Base-by-base conservation (phyloP, 2,329 filamentous ascomycete species). In the Venturia effusa region DNA sequence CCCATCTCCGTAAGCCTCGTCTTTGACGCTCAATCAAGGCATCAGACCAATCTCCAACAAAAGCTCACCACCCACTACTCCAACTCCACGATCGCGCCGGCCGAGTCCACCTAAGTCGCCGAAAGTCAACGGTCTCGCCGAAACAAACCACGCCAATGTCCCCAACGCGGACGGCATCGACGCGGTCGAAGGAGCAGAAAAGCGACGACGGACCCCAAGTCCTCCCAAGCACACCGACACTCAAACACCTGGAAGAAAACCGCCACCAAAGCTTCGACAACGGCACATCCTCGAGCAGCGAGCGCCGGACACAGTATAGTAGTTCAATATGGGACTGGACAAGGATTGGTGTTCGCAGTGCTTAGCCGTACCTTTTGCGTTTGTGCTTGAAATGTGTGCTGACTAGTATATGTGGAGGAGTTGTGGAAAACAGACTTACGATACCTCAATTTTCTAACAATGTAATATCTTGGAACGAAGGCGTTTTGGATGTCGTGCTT, bases 81-180 rank as follows among this genome's bases (percentile, higher is more conserved):
- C 62, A 64, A 61, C 55, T 60, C 34, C 61, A 39, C 27, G 61
- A 40, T 45, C 61, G 7, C 32, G 51, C n/a, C 32, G 61, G 27
- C n/a, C 45, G 61, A 37, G 41, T n/a, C 51, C 61, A 17, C 22
- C 51, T 37, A 32, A 55, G 34, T 37, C 62, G 55, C 3, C 62
- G n/a, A 48, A 64, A 17, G 22, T 60, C 62, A 61, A 64, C 32
- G 39, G 54, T 55, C 32, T 64, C 57, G 55, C 34, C 61, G 62
- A 64, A 34, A 37, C 43, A 64, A 32, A 45, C 59, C 8, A 27
- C 45, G 10, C 51, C 34, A n/a, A 45, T n/a, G n/a, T 24, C 45
- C 6, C 51, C 34, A n/a, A 45, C 32, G n/a, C 37, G 11, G 34
- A 32, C 24, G 32, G 51, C 17, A 22, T 27, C 34, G 62, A 51